These are phyloP conservation scores for Penicillium sp. DNA, from an alignment of 2,329 filamentous ascomycete genomes.

Conservation along the genomic window DNA sequence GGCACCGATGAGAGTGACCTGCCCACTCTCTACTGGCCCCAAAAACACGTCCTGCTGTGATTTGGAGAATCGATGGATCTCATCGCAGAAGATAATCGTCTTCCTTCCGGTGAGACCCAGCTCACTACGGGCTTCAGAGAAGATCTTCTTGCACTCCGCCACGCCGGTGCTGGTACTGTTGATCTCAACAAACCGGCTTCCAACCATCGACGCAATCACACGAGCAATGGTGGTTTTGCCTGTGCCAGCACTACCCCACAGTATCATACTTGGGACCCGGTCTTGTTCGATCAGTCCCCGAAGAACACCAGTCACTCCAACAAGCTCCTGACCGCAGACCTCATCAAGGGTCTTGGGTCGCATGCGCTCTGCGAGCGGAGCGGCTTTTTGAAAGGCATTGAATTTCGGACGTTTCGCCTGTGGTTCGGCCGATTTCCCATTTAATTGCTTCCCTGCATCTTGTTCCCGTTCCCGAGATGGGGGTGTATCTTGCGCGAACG, in stretches of 20 bases:
- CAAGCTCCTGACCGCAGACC: conserved; percentile 86
- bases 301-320: conserved; percentile 78
- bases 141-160: conserved; percentile 87
- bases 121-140: conserved; percentile 78
- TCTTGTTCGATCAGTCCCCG: conserved; percentile 82
- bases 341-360: conserved; percentile 79
- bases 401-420: conserved; percentile 64
- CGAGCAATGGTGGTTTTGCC: conserved; percentile 72
- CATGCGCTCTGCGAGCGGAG: conserved; percentile 91
- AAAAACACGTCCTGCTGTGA: conserved; percentile 93
- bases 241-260: conserved; percentile 62
- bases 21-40: conserved; percentile 84
- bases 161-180: conserved; percentile 89
- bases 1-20: conserved; percentile 86
- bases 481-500: conserved; percentile 28
- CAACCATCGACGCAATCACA: conserved; percentile 78
- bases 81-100: conserved; percentile 97
- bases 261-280: conserved; percentile 87
- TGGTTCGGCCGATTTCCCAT: conserved; percentile 37
- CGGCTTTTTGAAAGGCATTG: conserved; percentile 63
- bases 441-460: conserved; percentile 24
- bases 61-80: conserved; percentile 90
- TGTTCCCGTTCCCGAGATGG: conserved; percentile 19
- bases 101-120: conserved; percentile 76
- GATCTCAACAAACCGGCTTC: conserved; percentile 87